Conservation (phyloP, 2,329 filamentous ascomycete genomes). For the Domatiomyces globalis region DNA sequence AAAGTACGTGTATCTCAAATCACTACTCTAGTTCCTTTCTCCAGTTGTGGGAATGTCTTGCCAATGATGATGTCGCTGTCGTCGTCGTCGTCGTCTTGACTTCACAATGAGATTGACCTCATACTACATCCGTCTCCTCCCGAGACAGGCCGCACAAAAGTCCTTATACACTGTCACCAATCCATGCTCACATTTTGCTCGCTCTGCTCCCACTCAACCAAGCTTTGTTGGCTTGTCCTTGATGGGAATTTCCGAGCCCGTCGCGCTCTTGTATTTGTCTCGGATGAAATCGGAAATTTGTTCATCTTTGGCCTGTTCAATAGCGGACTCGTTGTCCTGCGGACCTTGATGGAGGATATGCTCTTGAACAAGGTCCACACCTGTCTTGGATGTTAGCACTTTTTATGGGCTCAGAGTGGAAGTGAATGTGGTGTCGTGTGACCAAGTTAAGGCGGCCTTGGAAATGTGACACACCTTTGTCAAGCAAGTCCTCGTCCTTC, state of each 20-base stretch:
- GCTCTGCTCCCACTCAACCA: background rate
- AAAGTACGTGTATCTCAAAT: background rate
- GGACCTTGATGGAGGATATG: constrained; percentile 54
- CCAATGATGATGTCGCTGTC: background rate
- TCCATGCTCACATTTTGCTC: background rate
- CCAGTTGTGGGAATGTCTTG: background rate
- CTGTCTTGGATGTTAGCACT: constrained; percentile 29
- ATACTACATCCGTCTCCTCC: background rate
- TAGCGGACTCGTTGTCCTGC: constrained; percentile 57
- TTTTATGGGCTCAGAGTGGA: background rate
- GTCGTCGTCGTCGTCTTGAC: background rate
- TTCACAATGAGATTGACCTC: background rate
- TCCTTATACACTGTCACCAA: background rate
- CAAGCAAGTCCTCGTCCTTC: constrained; percentile 69
- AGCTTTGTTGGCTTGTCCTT: constrained; percentile 48
- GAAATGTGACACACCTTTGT: constrained; percentile 49
- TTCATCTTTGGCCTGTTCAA: constrained; percentile 75
- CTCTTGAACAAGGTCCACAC: constrained; percentile 64
- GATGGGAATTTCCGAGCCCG: constrained; percentile 56
- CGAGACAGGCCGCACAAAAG: too few species aligned
- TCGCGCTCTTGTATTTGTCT: constrained; percentile 47
- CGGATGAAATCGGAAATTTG: constrained; percentile 61
- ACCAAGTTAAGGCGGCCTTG: background rate
- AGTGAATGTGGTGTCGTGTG: background rate
- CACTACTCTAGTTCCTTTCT: background rate